Percentiles rank a stretch among this genome's conserved stretches.
phyloP scores from a whole-genome alignment of 176 grass and related monocot genomes.

The Hordeum marinum region DNA sequence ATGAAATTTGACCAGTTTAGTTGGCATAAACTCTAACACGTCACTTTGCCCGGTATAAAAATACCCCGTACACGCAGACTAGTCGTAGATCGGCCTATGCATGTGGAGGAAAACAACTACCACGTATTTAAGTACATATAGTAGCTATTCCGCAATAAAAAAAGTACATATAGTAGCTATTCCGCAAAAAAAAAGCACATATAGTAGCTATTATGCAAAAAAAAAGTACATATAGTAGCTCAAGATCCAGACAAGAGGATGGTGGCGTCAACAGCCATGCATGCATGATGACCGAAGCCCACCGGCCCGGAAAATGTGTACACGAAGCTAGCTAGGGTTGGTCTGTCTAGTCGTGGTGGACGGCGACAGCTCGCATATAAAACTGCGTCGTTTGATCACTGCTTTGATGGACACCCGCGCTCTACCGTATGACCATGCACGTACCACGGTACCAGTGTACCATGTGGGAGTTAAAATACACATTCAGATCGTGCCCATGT shows the following conservation, averaged over 20 bases:
- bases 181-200: too few species aligned
- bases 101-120: background rate
- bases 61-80: background rate
- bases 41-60: too few species aligned
- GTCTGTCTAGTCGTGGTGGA: background rate
- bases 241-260: background rate
- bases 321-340: background rate
- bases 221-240: background rate
- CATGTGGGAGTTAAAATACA: too few species aligned
- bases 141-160: too few species aligned
- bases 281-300: background rate
- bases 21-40: too few species aligned
- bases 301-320: background rate
- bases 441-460: too few species aligned
- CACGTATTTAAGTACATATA: background rate
- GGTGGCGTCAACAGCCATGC: background rate
- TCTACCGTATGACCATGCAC: background rate
- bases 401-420: background rate
- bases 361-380: background rate
- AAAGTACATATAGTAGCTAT: too few species aligned
- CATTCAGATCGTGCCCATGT: too few species aligned
- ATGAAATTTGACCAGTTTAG: too few species aligned
- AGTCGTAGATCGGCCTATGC: background rate
- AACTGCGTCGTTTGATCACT: background rate
- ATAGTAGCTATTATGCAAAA: too few species aligned